phyloP scores from a whole-genome alignment of 129 eudicot genomes.

The Calendula officinalis region DNA sequence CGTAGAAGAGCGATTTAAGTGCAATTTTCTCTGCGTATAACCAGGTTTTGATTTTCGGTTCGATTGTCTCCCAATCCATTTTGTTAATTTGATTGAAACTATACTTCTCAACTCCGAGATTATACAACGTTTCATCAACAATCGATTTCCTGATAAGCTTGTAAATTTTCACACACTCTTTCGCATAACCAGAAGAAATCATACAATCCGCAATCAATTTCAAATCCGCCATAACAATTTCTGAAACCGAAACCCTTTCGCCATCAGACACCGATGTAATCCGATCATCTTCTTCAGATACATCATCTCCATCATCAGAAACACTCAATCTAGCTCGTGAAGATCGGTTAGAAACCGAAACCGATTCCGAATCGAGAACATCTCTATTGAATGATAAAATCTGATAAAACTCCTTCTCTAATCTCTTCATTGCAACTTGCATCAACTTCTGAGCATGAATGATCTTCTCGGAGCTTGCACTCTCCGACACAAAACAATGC shows the following conservation, averaged over 20 bases:
- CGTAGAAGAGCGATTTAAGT: conserved; percentile 50
- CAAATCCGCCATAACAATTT: conserved; percentile 52
- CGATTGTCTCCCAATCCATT: conserved; percentile 59
- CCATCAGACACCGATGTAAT: conserved; percentile 21
- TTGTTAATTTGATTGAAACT: conserved; percentile 53
- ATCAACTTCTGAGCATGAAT: conserved; percentile 59
- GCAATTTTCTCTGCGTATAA: conserved; percentile 45
- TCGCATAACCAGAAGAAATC: conserved; percentile 66
- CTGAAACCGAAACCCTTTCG: conserved; percentile 37
- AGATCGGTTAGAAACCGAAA: conserved; percentile 36
- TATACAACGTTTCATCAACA: conserved; percentile 69
- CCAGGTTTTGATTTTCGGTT: conserved; percentile 62
- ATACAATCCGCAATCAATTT: conserved; percentile 76
- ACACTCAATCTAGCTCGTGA: conserved; percentile 39
- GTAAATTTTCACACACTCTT: conserved; percentile 71
- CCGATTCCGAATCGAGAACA: conserved; percentile 46
- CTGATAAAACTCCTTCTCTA: conserved; percentile 61
- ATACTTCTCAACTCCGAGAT: conserved; percentile 53
- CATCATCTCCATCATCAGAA: conserved; percentile 38
- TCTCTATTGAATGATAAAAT: conserved; percentile 45
- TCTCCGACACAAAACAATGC: conserved; percentile 46
- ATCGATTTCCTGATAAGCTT: conserved; percentile 65
- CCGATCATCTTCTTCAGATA: conserved; percentile 40
- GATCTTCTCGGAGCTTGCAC: conserved; percentile 39
- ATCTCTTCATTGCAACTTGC: conserved; percentile 70